Evolutionary conservation across 768 basidiomycete species (phyloP), one percentile per base, ranked within the genome.

Genomic region (Boletus sp.): DNA sequence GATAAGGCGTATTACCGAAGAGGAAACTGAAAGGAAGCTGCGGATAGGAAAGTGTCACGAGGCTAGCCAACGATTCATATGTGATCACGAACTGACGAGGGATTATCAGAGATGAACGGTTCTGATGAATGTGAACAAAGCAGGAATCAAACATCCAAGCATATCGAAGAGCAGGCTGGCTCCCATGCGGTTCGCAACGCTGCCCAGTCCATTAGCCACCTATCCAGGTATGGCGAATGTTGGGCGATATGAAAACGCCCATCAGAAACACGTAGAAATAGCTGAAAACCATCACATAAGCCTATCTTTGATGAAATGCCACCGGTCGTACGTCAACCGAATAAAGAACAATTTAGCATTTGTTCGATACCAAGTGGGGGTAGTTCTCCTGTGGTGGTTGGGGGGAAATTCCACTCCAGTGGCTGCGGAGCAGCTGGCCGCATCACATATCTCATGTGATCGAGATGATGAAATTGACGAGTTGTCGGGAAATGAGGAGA

Each of bases 221-320:
- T 52, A 65, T 42, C 42, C 36, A 62, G 47, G 48, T 50, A 65
- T 44, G 40, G 56, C 47, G 37, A 64, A 44, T 46, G 51, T 57
- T 64, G 62, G 59, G 66, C 62, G 62, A 61, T 67, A 67, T 69
- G 67, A 61, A 61, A 47, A 56, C 39, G 64, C 64, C 61, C 9
- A 65, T 58, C 54, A 65, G 57, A 59, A 46, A 57, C 9, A 32
- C 10, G 33, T 64, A 59, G 54, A 62, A 47, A 62, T 55, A 51
- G 49, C 47, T 45, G 33, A 24, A 24, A 24, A 2, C 44, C 58
- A 64, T 67, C 67, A 69, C 62, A 71, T 71, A 62, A 58, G 54
- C 37, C 48, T 49, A 36, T 41, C 32, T 51, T 52, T 50, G 40
- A 65, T 65, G 56, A 65, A 71, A 71, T 58, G 49, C 44, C 5